phyloP scores from a whole-genome alignment of 306 rosid genomes.

The Fragaria vesca region DNA sequence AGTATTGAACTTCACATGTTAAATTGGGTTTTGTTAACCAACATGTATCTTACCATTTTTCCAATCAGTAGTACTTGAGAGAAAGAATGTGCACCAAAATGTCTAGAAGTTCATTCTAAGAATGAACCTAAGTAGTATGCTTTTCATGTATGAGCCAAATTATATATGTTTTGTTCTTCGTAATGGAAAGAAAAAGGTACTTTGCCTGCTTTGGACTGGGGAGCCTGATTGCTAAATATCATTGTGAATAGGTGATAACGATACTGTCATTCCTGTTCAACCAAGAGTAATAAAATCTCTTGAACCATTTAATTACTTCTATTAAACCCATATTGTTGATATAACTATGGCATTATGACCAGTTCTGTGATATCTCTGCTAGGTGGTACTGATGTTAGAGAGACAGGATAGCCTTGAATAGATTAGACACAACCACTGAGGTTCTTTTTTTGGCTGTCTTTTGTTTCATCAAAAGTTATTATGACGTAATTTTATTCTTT shows the following conservation, averaged over 20 bases:
- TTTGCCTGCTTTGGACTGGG: slow-evolving; percentile 13
- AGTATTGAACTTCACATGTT: slow-evolving; percentile 26
- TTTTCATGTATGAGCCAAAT: background rate
- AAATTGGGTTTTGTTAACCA: slow-evolving; percentile 8
- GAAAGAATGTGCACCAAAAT: background rate
- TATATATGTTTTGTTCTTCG: background rate
- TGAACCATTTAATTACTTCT: background rate
- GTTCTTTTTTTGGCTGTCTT: slow-evolving; percentile 19
- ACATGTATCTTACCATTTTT: slow-evolving; percentile 21
- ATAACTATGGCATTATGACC: background rate
- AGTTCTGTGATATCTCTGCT: background rate
- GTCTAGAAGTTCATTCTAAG: background rate
- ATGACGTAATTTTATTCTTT: slow-evolving; percentile 12
- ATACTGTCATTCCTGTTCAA: background rate
- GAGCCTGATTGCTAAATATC: slow-evolving; percentile 8
- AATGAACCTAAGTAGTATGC: background rate
- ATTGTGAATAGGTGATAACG: slow-evolving; percentile 10
- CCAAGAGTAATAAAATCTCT: background rate
- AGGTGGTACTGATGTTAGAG: slow-evolving; percentile 10
- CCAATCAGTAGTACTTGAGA: background rate
- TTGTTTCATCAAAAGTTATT: slow-evolving; percentile 11
- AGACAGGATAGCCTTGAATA: slow-evolving; percentile 2
- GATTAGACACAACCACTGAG: slow-evolving; percentile 1
- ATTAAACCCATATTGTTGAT: background rate
- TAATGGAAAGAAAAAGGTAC: background rate